phyloP scores from a whole-genome alignment of 2,329 filamentous ascomycete genomes.

The Purpureocillium takamizusanense region DNA sequence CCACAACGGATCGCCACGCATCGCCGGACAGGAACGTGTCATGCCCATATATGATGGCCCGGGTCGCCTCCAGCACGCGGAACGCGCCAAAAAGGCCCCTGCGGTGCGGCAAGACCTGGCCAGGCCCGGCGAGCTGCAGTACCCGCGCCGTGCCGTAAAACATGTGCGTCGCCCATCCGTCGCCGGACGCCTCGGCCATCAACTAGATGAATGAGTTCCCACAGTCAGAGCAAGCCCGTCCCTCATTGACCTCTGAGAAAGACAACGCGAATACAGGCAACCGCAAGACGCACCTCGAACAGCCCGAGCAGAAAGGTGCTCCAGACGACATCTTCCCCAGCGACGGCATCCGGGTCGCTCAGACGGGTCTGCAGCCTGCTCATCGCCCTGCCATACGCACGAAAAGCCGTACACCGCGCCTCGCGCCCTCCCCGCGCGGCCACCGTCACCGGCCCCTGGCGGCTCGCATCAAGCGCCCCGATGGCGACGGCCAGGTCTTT shows the following conservation, averaged over 20 bases:
- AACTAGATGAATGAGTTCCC: slow-evolving; percentile 8
- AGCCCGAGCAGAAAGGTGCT: slow-evolving; percentile 15
- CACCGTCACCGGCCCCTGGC: slow-evolving; percentile 3
- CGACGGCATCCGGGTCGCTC: background rate
- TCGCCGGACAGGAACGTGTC: slow-evolving; percentile 10
- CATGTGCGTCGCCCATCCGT: slow-evolving; percentile 18
- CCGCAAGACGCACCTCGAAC: slow-evolving; percentile 13
- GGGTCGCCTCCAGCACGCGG: slow-evolving; percentile 11
- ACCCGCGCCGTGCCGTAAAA: slow-evolving; percentile 14
- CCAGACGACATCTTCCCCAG: slow-evolving; percentile 12
- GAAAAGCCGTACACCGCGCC: slow-evolving; percentile 6
- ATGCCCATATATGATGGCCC: slow-evolving; percentile 15
- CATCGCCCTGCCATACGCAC: slow-evolving; percentile 11
- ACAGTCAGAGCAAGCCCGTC: too few species aligned
- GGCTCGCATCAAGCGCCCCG: slow-evolving; percentile 16
- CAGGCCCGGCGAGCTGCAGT: slow-evolving; percentile 6
- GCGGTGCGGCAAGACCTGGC: background rate
- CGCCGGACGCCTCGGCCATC: slow-evolving; percentile 14
- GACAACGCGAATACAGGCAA: too few species aligned
- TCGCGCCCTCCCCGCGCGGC: background rate
- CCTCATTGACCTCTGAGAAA: too few species aligned
- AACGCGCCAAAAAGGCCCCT: slow-evolving; percentile 12
- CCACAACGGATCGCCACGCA: background rate
- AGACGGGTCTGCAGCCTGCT: slow-evolving; percentile 7
- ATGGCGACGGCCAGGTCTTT: slow-evolving; percentile 11